Percentiles rank a stretch among this genome's conserved stretches.
Evolutionary conservation across 495 filamentous ascomycete genomes (phyloP).

Genomic region (Melanomma pulvis-pyrius): DNA sequence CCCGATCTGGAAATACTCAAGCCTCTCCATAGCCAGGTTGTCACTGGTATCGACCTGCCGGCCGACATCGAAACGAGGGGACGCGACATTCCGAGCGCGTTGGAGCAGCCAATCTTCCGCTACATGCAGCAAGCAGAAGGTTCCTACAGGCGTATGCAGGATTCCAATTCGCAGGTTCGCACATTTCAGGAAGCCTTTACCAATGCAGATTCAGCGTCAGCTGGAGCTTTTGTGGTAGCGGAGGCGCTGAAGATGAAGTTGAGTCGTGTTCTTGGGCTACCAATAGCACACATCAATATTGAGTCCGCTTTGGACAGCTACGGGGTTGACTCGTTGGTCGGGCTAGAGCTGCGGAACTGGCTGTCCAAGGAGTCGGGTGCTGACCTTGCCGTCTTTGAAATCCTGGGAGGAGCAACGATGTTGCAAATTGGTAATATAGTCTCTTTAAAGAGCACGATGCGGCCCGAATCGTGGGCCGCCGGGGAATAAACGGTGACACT

Average conservation of each 20-base stretch:
- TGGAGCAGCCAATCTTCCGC: not conserved
- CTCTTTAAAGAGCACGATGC: no score
- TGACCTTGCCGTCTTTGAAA: conserved; percentile 4
- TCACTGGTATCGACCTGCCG: not conserved
- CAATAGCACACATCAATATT: not conserved
- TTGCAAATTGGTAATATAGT: no score
- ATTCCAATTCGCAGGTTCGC: not conserved
- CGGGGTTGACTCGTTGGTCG: conserved; percentile 6
- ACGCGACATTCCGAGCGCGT: not conserved
- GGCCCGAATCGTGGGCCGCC: no score
- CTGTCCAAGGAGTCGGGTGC: not conserved
- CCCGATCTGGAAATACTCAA: not conserved
- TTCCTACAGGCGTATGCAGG: not conserved
- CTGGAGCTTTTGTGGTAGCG: not conserved
- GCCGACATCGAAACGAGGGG: not conserved
- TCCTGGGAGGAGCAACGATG: no score
- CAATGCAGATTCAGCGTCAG: not conserved
- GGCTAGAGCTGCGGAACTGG: conserved; percentile 5
- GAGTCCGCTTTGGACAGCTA: not conserved
- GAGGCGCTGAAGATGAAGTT: not conserved
- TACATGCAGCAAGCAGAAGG: not conserved
- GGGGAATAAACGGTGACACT: no score
- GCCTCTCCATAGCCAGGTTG: not conserved
- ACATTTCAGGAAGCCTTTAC: not conserved
- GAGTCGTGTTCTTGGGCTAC: not conserved